These are phyloP conservation scores for Darksidea phi DNA, from an alignment of 495 filamentous ascomycete species.

Conservation along the genomic window DNA sequence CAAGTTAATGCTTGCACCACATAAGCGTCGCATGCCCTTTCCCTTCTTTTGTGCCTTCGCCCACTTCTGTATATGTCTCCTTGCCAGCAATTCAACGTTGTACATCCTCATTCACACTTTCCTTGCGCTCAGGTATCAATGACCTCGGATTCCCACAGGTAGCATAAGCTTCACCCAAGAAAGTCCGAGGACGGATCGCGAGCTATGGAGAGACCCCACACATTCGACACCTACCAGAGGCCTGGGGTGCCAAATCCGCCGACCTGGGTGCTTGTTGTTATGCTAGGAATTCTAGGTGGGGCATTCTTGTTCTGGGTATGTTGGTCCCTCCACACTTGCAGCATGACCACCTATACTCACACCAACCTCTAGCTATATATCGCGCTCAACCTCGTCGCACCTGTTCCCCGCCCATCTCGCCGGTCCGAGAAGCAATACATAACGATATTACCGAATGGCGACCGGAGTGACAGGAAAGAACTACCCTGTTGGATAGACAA, in stretches of 20 bases:
- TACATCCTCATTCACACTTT: too few relatives aligned
- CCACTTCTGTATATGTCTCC: neutral
- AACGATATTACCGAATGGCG: constrained; percentile 67
- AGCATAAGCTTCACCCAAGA: constrained; percentile 8
- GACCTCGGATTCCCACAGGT: neutral
- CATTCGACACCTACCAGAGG: constrained; percentile 2
- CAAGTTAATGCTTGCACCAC: constrained; percentile 3
- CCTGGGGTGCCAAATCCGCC: constrained; percentile 13
- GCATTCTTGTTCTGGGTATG: constrained; percentile 10
- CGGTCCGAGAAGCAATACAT: constrained; percentile 85
- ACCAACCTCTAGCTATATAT: constrained; percentile 61
- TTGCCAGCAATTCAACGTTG: too few relatives aligned
- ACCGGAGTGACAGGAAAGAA: constrained; percentile 54
- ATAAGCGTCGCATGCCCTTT: neutral
- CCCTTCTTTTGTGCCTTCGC: neutral
- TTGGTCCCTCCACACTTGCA: neutral
- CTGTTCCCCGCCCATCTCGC: constrained; percentile 69
- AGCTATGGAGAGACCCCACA: constrained; percentile 4
- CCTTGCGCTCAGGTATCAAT: neutral
- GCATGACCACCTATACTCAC: neutral
- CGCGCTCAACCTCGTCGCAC: constrained; percentile 70
- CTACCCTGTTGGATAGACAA: constrained; percentile 84
- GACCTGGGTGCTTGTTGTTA: constrained; percentile 17
- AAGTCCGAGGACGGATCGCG: too few relatives aligned
- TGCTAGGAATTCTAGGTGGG: neutral